Conservation (phyloP, 352 stramenopile genomes). For the Phytophthora capsici region DNA sequence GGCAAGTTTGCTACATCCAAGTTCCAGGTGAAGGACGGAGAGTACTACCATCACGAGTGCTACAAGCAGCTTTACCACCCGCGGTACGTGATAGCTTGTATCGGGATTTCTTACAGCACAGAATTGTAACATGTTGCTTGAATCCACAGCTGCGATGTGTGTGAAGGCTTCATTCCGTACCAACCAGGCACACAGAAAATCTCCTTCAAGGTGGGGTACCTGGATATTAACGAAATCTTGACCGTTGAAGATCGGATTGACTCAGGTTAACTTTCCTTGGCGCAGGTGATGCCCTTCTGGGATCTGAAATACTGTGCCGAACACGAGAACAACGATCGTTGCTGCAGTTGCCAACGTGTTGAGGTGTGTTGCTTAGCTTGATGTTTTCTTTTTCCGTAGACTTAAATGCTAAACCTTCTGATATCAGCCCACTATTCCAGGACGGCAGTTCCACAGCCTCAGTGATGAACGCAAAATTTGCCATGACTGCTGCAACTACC, state of each 20-base stretch:
- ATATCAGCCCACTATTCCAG: conserved; percentile 25
- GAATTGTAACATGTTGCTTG: conserved; percentile 8
- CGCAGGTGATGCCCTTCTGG: conserved; percentile 68
- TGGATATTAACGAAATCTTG: neutral
- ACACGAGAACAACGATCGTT: conserved; percentile 70
- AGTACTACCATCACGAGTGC: conserved; percentile 74
- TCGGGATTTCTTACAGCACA: neutral
- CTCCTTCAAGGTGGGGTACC: conserved; percentile 49
- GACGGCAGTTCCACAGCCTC: conserved; percentile 61
- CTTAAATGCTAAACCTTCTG: neutral
- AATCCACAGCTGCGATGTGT: conserved; percentile 62
- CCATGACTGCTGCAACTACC: conserved; percentile 60
- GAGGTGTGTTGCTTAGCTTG: conserved; percentile 39
- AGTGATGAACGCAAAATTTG: conserved; percentile 74
- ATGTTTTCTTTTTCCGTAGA: too few relatives aligned
- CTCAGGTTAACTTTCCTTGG: conserved; percentile 1
- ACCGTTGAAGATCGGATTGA: neutral
- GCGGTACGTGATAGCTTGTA: conserved; percentile 31
- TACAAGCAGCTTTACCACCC: conserved; percentile 73
- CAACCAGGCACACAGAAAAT: conserved; percentile 54
- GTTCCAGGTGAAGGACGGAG: conserved; percentile 61
- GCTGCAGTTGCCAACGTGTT: conserved; percentile 75
- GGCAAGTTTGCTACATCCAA: conserved; percentile 44
- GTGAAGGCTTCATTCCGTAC: conserved; percentile 63
- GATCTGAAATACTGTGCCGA: conserved; percentile 65